These are phyloP conservation scores for Ophiostoma quercus DNA, from an alignment of 2,329 filamentous ascomycete genomes.

Conservation along the genomic window DNA sequence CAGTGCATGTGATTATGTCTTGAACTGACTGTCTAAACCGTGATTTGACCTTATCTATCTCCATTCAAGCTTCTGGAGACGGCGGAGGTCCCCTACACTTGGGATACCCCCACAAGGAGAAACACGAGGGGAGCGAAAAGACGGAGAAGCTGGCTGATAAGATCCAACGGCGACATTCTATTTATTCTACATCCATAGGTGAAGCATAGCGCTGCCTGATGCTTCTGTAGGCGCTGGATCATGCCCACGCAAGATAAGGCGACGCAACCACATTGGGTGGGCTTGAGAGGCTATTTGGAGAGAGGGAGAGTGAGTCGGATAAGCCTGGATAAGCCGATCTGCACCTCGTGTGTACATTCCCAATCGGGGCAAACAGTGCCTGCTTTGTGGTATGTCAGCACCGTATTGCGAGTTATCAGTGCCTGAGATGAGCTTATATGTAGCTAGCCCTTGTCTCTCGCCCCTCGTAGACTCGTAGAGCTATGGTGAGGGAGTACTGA, in stretches of 20 bases:
- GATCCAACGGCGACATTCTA: neutral
- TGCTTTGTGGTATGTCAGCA: neutral
- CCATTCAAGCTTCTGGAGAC: neutral
- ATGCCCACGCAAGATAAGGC: conserved; percentile 9
- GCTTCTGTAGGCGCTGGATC: neutral
- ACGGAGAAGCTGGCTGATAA: neutral
- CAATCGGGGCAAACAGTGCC: conserved; percentile 11
- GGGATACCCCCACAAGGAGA: neutral
- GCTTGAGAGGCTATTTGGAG: neutral
- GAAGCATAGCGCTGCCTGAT: neutral
- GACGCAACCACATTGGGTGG: conserved; percentile 13
- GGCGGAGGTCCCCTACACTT: neutral
- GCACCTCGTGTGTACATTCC: conserved; percentile 15
- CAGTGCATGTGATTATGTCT: neutral
- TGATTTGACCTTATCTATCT: neutral
- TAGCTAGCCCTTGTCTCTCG: neutral
- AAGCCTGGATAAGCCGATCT: neutral
- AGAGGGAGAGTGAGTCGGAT: neutral
- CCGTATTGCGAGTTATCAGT: neutral
- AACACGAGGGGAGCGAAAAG: neutral
- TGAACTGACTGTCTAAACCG: neutral
- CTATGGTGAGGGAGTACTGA: neutral
- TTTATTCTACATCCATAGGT: neutral
- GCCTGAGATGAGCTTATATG: neutral
- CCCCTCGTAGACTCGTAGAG: neutral